Base-by-base conservation (phyloP, 495 filamentous ascomycete genomes). In the Ascobolus immersus region DNA sequence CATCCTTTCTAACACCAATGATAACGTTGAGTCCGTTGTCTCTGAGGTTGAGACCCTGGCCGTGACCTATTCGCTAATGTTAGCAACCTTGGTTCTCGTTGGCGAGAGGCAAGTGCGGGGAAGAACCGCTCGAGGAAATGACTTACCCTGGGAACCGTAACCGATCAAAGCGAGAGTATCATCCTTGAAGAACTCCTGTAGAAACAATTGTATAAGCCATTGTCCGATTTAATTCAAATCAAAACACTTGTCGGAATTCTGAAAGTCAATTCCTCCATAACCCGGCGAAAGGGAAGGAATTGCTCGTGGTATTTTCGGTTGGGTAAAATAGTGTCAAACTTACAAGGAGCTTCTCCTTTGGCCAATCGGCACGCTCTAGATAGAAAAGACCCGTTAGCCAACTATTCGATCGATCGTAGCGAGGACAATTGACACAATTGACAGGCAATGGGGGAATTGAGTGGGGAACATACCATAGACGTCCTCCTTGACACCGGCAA, bases 1-100 rank as follows among this genome's bases (percentile, higher is more conserved):
- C 86, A 55, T 92, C 73, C 71, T 93, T 92, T 49, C 86, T 77
- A 50, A 96, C 86, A 61, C 86, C 86, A 44, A 96, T 67, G 50
- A 96, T 93, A 53, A 96, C 86, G 54, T 93, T 93, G 38, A 96
- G 66, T 50, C 86, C 86, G 63, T 96, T 89, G 69, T 96, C 86
- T 56, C 86, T 81, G 47, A 94, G 71, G 67, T 96, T 96, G 43
- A 96, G 75, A 52, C 89, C 89, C 64, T 96, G 86, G 45, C 89
- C 86, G 62, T 96, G 86, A 44, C 86, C 73, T 64, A 5, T 17
- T 10, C 13, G 11, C 24, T 3, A 27, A 10, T 11, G 24, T 27
- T 13, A 13, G 11, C 3, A 27, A 13, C 14, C 24, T 11, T 27
- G 2, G 2, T 13, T 11, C 14, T 27, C 4, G 11, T 4, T n/a